Evolutionary conservation across 2,329 filamentous ascomycete species (phyloP).

Genomic region (Xylariaceae sp.): DNA sequence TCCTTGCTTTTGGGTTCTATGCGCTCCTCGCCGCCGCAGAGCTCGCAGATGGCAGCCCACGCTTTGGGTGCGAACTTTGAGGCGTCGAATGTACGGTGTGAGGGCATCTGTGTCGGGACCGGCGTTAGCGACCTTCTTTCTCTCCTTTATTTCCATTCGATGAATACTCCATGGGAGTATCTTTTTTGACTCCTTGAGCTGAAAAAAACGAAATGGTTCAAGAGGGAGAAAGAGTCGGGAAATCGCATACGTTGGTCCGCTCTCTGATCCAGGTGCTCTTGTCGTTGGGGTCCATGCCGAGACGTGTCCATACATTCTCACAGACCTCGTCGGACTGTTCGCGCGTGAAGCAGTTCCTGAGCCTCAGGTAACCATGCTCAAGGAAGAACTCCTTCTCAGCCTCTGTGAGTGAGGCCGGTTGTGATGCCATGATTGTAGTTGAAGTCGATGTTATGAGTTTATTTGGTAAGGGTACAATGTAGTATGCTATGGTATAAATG

Average conservation of each 20-base stretch:
- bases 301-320: constrained; percentile 56
- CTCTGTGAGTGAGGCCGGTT: constrained; percentile 27
- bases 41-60: constrained; percentile 60
- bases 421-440: constrained; percentile 23
- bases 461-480: no score
- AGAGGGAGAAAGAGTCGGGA: background rate
- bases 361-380: constrained; percentile 49
- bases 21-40: constrained; percentile 57
- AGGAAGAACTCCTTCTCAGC: constrained; percentile 43
- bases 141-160: background rate
- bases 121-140: background rate
- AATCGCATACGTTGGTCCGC: constrained; percentile 46
- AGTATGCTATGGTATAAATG: background rate
- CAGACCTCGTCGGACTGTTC: constrained; percentile 29
- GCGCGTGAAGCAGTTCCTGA: constrained; percentile 41
- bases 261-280: constrained; percentile 59
- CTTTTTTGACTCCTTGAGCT: no score
- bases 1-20: constrained; percentile 42
- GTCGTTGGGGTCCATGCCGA: constrained; percentile 59
- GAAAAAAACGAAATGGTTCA: background rate
- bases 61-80: constrained; percentile 56
- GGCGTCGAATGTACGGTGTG: constrained; percentile 49
- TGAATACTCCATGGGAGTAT: no score
- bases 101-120: constrained; percentile 41
- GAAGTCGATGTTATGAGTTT: no score